phyloP scores from a whole-genome alignment of 306 rosid genomes.

The Mucuna pruriens region DNA sequence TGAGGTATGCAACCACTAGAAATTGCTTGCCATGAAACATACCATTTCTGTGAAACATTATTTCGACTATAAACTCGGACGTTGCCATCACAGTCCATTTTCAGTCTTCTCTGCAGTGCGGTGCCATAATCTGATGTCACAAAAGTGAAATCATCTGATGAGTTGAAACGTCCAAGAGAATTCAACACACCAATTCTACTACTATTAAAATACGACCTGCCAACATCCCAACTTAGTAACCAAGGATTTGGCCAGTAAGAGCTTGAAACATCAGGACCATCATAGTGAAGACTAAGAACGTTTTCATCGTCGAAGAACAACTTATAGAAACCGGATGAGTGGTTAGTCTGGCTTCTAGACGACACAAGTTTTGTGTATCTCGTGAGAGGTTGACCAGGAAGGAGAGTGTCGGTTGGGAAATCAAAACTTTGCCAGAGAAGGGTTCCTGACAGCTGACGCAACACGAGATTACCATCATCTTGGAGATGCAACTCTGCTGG shows the following conservation, averaged over 20 bases:
- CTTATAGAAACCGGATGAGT: conserved; percentile 44
- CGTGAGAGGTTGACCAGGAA: conserved; percentile 47
- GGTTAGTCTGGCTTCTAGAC: conserved; percentile 31
- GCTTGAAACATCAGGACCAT: conserved; percentile 38
- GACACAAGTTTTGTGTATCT: conserved; percentile 37
- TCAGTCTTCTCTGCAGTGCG: conserved; percentile 32
- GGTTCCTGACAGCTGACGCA: conserved; percentile 13
- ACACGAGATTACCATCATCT: conserved; percentile 52
- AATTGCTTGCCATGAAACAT: conserved; percentile 41
- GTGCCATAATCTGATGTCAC: conserved; percentile 38
- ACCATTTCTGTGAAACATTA: conserved; percentile 9
- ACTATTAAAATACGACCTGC: conserved; percentile 29
- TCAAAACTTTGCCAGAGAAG: conserved; percentile 55
- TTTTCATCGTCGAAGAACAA: conserved; percentile 35
- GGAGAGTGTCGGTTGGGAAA: conserved; percentile 52
- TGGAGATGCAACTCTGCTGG: conserved; percentile 22
- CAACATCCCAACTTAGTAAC: neutral
- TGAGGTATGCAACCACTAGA: conserved; percentile 8
- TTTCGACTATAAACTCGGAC: conserved; percentile 41
- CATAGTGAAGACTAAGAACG: conserved; percentile 31
- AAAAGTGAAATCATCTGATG: conserved; percentile 10
- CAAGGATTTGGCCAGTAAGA: conserved; percentile 34
- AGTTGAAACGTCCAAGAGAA: neutral
- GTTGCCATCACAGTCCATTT: conserved; percentile 45
- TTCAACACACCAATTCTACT: conserved; percentile 24